Base-by-base conservation (phyloP, 2,329 filamentous ascomycete genomes). In the Phaeophleospora eucalypticola region DNA sequence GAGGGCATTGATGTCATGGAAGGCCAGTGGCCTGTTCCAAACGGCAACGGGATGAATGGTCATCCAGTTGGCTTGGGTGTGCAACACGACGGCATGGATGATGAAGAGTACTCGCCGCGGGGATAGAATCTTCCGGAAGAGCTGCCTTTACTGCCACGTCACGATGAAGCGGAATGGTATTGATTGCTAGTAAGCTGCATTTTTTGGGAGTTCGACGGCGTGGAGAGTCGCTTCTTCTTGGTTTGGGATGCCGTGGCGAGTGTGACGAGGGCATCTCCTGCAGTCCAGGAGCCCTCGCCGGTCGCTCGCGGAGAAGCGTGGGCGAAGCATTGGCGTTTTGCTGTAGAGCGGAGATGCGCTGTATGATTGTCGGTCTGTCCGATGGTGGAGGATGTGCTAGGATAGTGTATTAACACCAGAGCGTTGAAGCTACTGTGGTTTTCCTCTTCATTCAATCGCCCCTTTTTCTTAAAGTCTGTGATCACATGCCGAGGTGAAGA, bases 21-120 rank as follows among this genome's bases (percentile, higher is more conserved):
- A 33, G 53, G 51, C 2, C 52, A 58, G 35, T 57, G 54, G 52
- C 51, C 50, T 4, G 52, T 54, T 29, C 45, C 49, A 4, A 56
- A 53, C 15, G 53, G 51, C 3, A 20, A 42, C n/a, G 32, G 38
- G 20, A 36, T 36, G 19, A 42, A 42, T 20, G 36, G 36, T 12
- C 36, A 36, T 17, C 38, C 24, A 6, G 36, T 38, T 18, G 45
- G 45, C n/a, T 21, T 47, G 32, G 45, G 45, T 24, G 18, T 47
- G 36, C 39, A 47, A 16, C 40, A 47, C 16, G 40, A 21, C 17
- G 15, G 15, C 10, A 19, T 14, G n/a, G 43, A 45, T 37, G 45
- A 47, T 34, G 45, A 39, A 18, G 45, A 47, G 39, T 47, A 47
- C 20, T 42, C 39, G 34, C 45, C 45, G 39, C n/a, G 45, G 37